phyloP scores from a whole-genome alignment of 2,329 filamentous ascomycete species.

The Aaosphaeria arxii region DNA sequence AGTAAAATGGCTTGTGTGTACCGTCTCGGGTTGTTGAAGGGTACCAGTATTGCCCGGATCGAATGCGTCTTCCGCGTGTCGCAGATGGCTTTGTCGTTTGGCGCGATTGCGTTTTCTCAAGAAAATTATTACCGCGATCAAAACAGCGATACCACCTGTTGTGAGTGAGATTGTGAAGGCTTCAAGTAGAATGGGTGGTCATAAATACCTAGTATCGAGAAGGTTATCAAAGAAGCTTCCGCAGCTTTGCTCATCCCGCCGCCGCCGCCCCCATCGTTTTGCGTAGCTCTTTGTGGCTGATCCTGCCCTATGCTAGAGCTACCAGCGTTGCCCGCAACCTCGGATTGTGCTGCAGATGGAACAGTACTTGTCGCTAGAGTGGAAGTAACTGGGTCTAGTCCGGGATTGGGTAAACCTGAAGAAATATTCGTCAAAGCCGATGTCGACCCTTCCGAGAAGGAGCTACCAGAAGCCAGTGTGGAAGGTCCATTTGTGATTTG shows the following conservation, averaged over 20 bases:
- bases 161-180: slow-evolving; percentile 2
- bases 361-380: too few relatives aligned
- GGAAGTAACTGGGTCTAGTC: background rate
- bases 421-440: background rate
- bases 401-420: background rate
- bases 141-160: slow-evolving; percentile 24
- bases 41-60: slow-evolving; percentile 20
- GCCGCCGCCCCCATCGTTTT: background rate
- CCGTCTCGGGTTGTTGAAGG: slow-evolving; percentile 18
- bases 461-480: background rate
- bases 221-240: slow-evolving; percentile 28
- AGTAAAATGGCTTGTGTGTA: slow-evolving; percentile 15
- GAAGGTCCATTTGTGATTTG: slow-evolving; percentile 1
- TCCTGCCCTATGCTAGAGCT: slow-evolving; percentile 3
- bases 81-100: slow-evolving; percentile 10
- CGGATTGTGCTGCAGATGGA: background rate
- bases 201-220: slow-evolving; percentile 26
- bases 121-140: slow-evolving; percentile 18
- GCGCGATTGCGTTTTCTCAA: slow-evolving; percentile 21
- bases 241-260: slow-evolving; percentile 22
- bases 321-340: background rate
- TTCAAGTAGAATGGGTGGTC: background rate
- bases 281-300: slow-evolving; percentile 1
- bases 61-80: slow-evolving; percentile 23
- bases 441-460: background rate